A percentile compares a stretch with the other conserved stretches of the same genome.
These are phyloP conservation scores for Lepidium aucheri DNA, from an alignment of 345 rosid genomes.

Conservation along the genomic window DNA sequence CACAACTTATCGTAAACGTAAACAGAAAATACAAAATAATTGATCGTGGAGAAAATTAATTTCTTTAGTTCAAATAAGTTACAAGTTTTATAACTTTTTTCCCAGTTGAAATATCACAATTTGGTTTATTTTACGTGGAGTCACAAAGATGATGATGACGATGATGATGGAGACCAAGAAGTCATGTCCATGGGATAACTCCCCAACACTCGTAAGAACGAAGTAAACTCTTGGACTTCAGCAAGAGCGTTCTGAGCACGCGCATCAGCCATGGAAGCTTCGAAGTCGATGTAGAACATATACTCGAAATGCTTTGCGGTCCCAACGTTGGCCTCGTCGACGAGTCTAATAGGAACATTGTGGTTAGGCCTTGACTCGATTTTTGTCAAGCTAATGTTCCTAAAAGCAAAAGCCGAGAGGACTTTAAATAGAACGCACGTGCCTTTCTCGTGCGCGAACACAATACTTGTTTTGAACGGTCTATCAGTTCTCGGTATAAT, in stretches of 20 bases:
- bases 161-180: constrained; percentile 43
- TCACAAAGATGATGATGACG: too few relatives aligned
- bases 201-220: constrained; percentile 89
- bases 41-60: too few relatives aligned
- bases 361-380: constrained; percentile 94
- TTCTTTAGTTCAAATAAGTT: too few relatives aligned
- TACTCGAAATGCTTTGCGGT: constrained; percentile 97
- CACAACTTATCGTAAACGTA: too few relatives aligned
- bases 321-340: constrained; percentile 77
- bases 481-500: constrained; percentile 88
- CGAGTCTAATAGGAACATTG: constrained; percentile 67
- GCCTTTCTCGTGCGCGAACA: constrained; percentile 93
- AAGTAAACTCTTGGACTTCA: constrained; percentile 95
- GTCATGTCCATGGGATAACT: constrained; percentile 99
- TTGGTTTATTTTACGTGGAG: too few relatives aligned
- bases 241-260: constrained; percentile 95
- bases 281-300: constrained; percentile 89
- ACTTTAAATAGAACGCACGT: constrained; percentile 88
- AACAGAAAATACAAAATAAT: too few relatives aligned
- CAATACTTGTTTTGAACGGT: constrained; percentile 96
- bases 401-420: constrained; percentile 82
- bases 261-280: constrained; percentile 92
- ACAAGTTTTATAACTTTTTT: too few relatives aligned
- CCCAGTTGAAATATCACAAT: too few relatives aligned
- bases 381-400: constrained; percentile 85